These are phyloP conservation scores for Aristolochia fimbriata DNA, from an alignment of 164 flowering plant genomes.

Conservation along the genomic window DNA sequence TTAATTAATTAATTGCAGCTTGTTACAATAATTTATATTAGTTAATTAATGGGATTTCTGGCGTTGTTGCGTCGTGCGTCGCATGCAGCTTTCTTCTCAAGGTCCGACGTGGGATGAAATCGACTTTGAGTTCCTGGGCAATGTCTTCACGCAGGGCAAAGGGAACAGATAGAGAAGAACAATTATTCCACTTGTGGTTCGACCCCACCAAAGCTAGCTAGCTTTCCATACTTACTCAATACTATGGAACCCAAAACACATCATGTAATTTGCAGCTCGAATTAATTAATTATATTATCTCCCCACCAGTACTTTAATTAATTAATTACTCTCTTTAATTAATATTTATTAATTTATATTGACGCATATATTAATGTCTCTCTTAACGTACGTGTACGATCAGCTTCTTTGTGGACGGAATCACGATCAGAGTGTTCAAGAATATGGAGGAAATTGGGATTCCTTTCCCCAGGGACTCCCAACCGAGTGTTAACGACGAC, in stretches of 20 bases:
- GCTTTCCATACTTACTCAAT: slow-evolving; percentile 14
- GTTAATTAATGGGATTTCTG: no score
- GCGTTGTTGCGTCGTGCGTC: no score
- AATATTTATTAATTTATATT: no score
- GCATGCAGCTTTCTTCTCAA: slow-evolving; percentile 9
- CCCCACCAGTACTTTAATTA: background rate
- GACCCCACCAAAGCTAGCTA: slow-evolving; percentile 7
- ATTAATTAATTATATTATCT: no score
- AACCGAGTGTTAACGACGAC: slow-evolving; percentile 14
- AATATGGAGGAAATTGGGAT: background rate
- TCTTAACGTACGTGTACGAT: background rate
- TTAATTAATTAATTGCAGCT: no score
- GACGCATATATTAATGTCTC: background rate
- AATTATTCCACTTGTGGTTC: slow-evolving; percentile 14
- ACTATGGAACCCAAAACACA: slow-evolving; percentile 10
- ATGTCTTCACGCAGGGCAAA: slow-evolving; percentile 12
- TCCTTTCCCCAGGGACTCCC: slow-evolving; percentile 21
- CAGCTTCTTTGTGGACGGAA: slow-evolving; percentile 8
- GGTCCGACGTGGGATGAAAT: slow-evolving; percentile 10
- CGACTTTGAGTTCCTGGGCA: slow-evolving; percentile 13
- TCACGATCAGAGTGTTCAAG: slow-evolving; percentile 2
- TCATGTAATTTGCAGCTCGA: slow-evolving; percentile 5
- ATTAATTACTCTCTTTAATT: background rate
- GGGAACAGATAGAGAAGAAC: slow-evolving; percentile 15
- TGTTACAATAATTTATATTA: no score